Conservation (phyloP, 495 filamentous ascomycete genomes). For the Usnea hakonensis region DNA sequence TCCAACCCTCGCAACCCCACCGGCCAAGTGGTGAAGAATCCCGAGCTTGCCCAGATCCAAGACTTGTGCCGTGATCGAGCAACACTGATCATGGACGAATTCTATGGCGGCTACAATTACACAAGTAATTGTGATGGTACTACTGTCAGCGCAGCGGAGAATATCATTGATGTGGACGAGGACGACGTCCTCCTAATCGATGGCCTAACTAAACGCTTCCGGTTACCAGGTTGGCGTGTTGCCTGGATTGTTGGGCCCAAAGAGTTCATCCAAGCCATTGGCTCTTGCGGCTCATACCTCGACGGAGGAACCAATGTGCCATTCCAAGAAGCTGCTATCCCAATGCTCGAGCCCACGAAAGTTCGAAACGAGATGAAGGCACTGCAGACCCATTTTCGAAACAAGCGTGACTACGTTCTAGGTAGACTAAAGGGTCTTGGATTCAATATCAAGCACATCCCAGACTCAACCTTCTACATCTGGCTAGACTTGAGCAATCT, state of each 20-base stretch:
- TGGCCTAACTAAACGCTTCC: constrained; percentile 93
- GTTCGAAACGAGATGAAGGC: constrained; percentile 84
- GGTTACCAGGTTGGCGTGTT: constrained; percentile 88
- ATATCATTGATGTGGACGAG: constrained; percentile 62
- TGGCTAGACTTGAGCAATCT: constrained; percentile 62
- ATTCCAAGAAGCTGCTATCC: constrained; percentile 88
- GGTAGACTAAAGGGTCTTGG: constrained; percentile 70
- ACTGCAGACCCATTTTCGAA: constrained; percentile 77
- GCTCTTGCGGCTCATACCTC: constrained; percentile 88
- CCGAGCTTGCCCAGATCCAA: constrained; percentile 78
- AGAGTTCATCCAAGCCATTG: constrained; percentile 91
- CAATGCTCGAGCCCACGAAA: constrained; percentile 77
- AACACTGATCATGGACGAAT: constrained; percentile 82
- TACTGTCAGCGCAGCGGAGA: constrained; percentile 78
- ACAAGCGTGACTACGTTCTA: constrained; percentile 86
- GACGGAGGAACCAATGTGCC: constrained; percentile 91
- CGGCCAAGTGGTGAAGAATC: constrained; percentile 73
- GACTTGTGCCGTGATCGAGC: constrained; percentile 34
- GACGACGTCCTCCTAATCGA: constrained; percentile 91
- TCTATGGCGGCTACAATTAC: constrained; percentile 95
- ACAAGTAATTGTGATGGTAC: constrained; percentile 81
- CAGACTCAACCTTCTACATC: constrained; percentile 90
- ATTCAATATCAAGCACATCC: constrained; percentile 68
- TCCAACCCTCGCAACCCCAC: constrained; percentile 97
- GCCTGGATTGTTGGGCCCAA: constrained; percentile 95